A percentile compares a stretch with the other conserved stretches of the same genome.
Conservation (phyloP, 148 eudicot genomes). For the Spergularia marina region DNA sequence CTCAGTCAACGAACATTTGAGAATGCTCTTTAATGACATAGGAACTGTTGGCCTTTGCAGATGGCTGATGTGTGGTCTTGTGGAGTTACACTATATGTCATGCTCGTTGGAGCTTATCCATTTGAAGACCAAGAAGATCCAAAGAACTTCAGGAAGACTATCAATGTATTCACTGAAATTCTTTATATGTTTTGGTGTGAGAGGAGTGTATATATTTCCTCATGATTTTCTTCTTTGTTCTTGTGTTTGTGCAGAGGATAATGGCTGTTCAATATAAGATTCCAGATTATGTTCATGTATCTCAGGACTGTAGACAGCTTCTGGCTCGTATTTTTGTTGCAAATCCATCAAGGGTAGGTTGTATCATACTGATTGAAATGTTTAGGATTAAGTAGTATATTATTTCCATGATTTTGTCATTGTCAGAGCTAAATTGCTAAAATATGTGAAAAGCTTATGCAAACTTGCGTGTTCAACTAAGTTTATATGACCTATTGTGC, state of each 20-base stretch:
- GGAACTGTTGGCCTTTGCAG: conserved; percentile 28
- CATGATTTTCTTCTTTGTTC: not conserved
- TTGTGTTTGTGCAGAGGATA: conserved; percentile 53
- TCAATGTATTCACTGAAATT: conserved; percentile 43
- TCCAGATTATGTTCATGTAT: conserved; percentile 88
- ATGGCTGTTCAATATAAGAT: conserved; percentile 86
- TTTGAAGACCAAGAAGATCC: conserved; percentile 89
- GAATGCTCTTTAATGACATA: not conserved
- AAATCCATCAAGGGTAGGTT: conserved; percentile 65
- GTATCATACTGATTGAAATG: not conserved
- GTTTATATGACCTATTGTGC: no score
- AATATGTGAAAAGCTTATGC: no score
- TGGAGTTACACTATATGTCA: conserved; percentile 82
- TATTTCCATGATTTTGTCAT: not conserved
- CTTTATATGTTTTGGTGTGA: conserved; percentile 1
- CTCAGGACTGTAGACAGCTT: conserved; percentile 81
- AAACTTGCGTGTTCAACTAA: no score
- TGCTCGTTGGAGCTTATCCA: conserved; percentile 89
- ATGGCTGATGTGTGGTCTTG: conserved; percentile 89
- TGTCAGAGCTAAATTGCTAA: no score
- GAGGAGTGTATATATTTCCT: not conserved
- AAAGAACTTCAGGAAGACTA: conserved; percentile 83
- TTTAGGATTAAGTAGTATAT: not conserved
- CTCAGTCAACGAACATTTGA: not conserved
- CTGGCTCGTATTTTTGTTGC: conserved; percentile 84